Evolutionary conservation across 2,329 filamentous ascomycete species (phyloP).

Genomic region (Domatiomyces globalis): DNA sequence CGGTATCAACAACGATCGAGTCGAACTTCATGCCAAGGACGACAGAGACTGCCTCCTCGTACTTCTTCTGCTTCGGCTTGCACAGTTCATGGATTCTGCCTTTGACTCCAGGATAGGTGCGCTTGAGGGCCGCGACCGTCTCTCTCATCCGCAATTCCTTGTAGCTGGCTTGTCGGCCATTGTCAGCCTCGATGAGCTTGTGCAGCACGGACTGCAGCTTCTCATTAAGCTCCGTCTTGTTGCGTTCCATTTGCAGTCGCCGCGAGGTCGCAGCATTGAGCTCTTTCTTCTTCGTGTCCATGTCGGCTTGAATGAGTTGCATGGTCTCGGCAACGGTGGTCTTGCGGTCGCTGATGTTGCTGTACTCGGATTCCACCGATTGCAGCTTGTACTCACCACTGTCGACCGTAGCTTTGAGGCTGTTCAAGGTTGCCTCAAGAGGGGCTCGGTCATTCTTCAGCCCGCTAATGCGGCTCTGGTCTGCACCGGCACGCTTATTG

Average conservation of each 20-base stretch:
- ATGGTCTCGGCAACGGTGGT: conserved; percentile 47
- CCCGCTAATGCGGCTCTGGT: conserved; percentile 72
- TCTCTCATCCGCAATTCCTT: conserved; percentile 68
- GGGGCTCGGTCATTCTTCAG: conserved; percentile 80
- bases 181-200: conserved; percentile 73
- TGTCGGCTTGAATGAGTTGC: conserved; percentile 59
- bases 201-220: conserved; percentile 69
- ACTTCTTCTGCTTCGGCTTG: conserved; percentile 95
- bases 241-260: conserved; percentile 63
- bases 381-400: conserved; percentile 58
- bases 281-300: conserved; percentile 78
- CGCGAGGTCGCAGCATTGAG: conserved; percentile 76
- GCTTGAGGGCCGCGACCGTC: conserved; percentile 71
- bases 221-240: conserved; percentile 78
- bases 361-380: conserved; percentile 58
- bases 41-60: conserved; percentile 79
- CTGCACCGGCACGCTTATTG: conserved; percentile 63
- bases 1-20: conserved; percentile 84
- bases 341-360: conserved; percentile 54
- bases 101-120: conserved; percentile 80
- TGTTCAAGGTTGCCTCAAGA: conserved; percentile 80
- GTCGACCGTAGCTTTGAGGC: conserved; percentile 76
- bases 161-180: conserved; percentile 71
- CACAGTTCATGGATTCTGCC: conserved; percentile 84
- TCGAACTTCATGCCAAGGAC: conserved; percentile 89